Evolutionary conservation across 2,329 filamentous ascomycete species (phyloP).

Genomic region (Cryphonectria parasitica): DNA sequence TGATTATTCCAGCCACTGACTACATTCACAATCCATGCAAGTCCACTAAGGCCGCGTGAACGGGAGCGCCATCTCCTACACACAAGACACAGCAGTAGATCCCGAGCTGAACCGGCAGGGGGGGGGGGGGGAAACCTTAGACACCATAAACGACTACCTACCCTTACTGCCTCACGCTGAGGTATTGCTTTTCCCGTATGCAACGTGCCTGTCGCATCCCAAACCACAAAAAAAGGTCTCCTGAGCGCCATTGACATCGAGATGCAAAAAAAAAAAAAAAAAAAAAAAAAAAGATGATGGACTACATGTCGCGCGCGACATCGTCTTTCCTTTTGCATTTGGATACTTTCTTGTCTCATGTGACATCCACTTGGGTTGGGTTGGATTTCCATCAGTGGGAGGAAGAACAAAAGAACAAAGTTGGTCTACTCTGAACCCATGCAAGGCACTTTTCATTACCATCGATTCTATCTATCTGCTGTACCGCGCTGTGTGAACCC

Average conservation of each 20-base stretch:
- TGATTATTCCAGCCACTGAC: neutral
- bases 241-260: constrained; percentile 1
- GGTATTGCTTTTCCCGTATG: neutral
- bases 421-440: neutral
- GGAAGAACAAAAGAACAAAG: no score
- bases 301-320: neutral
- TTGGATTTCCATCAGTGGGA: neutral
- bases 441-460: neutral
- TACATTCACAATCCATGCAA: neutral
- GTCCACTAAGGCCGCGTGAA: neutral
- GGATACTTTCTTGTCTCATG: neutral
- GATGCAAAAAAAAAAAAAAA: neutral
- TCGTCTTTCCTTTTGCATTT: neutral
- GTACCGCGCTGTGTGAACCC: neutral
- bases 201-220: neutral
- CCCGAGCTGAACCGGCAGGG: neutral
- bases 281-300: neutral
- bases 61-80: neutral
- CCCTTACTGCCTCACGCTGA: neutral
- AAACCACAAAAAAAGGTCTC: neutral
- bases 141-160: neutral
- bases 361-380: neutral
- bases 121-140: neutral
- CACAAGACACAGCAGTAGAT: neutral
- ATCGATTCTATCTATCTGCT: neutral